phyloP scores from a whole-genome alignment of 306 rosid species.

The Astragalus membranaceus region DNA sequence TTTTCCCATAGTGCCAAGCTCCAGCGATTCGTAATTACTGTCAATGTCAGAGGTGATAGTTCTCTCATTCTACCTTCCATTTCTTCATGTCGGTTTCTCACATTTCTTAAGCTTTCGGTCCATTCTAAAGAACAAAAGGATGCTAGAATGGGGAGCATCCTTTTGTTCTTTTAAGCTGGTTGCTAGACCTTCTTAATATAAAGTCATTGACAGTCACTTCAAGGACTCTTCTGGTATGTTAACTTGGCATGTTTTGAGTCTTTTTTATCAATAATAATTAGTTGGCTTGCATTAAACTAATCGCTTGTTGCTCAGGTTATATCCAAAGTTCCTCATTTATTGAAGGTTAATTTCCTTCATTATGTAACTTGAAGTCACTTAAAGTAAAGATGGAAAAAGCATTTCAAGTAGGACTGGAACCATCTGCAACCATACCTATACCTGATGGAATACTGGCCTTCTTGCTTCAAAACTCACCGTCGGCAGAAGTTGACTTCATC shows the following conservation, averaged over 20 bases:
- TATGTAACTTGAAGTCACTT: not conserved
- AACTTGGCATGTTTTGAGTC: too few species aligned
- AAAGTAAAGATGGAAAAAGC: not conserved
- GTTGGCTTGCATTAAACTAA: too few species aligned
- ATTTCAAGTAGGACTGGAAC: not conserved
- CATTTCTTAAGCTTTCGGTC: constrained; percentile 12
- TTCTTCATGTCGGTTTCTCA: not conserved
- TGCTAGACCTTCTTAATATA: too few species aligned
- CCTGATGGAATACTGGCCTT: not conserved
- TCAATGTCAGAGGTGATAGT: not conserved
- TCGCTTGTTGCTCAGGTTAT: too few species aligned
- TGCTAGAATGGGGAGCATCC: too few species aligned
- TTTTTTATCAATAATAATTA: not conserved
- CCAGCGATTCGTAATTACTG: not conserved
- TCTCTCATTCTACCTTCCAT: not conserved
- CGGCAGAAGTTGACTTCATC: not conserved
- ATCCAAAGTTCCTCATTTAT: too few species aligned
- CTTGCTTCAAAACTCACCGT: not conserved
- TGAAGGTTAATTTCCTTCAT: not conserved
- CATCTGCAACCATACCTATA: not conserved
- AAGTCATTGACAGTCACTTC: too few species aligned
- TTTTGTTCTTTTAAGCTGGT: too few species aligned
- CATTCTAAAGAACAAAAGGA: too few species aligned
- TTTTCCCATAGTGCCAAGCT: not conserved
- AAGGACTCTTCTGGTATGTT: too few species aligned